Base-by-base conservation (phyloP, 139 green algal genomes). In the Astrephomene gubernaculifera region DNA sequence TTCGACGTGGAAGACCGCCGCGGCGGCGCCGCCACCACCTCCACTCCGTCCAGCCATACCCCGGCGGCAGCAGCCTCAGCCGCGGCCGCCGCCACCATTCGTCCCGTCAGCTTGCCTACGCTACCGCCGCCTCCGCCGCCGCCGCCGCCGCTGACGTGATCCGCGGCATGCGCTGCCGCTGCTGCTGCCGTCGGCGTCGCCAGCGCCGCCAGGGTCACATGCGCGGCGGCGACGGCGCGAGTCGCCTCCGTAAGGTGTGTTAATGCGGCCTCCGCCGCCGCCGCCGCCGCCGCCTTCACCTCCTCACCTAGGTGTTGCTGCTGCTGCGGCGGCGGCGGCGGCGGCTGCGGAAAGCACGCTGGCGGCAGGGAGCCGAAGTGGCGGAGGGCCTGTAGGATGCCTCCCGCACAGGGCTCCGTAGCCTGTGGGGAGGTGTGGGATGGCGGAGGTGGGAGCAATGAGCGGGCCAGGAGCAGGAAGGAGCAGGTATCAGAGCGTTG, bases 331-430 rank as follows among this genome's bases (percentile, higher is more conserved):
- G 61, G 53, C 61, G 76, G 39, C 60, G 45, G 7, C 19, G 29
- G 21, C 10, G 4, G 38, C 22, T 2, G 5, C 41, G 0, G 71
- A 21, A 49, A 45, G 24, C 31, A 45, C n/a, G 31, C 31, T 17
- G 31, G 33, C 21, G 52, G 33, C 21, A 92, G 43, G 45, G 57
- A 87, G 43, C 87, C 83, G 86, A 98, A 98, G 79, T 95, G 87
- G 4, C 91, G 31, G 54, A 99, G 89, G 0, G 95, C 93, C 87
- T 99, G 85, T 27, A 97, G 49, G 54, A 99, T 98, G 73, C 96
- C 96, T 2, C 89, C 96, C 0, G 96, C 93, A 71, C 96, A 97
- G 1, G 94, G 90, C 86, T 94, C 49, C 12, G 79, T 93, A 2
- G 96, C 96, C 35, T 93, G 80, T 33, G 72, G 29, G 33, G 74